Evolutionary conservation across 73 alveolate genomes (phyloP), one percentile per base, ranked within the genome.

Genomic region (Halteria grandinella): DNA sequence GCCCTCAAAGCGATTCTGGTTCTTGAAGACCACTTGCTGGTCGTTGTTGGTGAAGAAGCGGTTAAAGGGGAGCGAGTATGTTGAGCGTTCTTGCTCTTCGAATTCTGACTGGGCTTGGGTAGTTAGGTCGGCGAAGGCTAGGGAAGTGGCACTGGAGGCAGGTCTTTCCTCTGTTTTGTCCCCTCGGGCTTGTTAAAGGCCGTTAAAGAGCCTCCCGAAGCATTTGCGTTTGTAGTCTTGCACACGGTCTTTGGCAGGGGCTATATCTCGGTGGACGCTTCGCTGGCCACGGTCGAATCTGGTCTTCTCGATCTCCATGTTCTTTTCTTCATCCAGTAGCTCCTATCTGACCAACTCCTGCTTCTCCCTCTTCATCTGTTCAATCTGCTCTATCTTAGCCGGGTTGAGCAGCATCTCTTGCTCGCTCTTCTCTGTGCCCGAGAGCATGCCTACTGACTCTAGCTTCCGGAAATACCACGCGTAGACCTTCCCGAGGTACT

Each of bases 1-100:
- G 10, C 88, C 88, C n/a, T 60, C 88, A 39, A 75, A 41, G 21
- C 87, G 36, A 52, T 69, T 43, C 47, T 69, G 18, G 58, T 33
- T 80, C 50, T 53, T 34, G 39, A 36, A 80, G 48, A 52, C 29
- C 15, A 80, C 90, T n/a, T n/a, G n/a, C 12, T 75, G 70, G 4
- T 70, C 85, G 17, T 78, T 71, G 20, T 54, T 53, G 6, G 85
- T 80, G 57, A 54, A 80, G 73, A 80, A 80, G 8, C 49, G 27
- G 36, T 80, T 80, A 36, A 58, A 80, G 0, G 90, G 72, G 27
- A 69, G 90, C 31, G 80, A 12, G 17, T n/a, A 15, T 18, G 66
- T 45, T 1, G 80, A 41, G n/a, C 53, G 43, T 45, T 66, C 80
- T 18, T 41, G 55, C 17, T 66, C 80, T 45, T 66, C 80, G 18